Base-by-base conservation (phyloP, 2,329 filamentous ascomycete genomes). In the Zymoseptoria brevis region DNA sequence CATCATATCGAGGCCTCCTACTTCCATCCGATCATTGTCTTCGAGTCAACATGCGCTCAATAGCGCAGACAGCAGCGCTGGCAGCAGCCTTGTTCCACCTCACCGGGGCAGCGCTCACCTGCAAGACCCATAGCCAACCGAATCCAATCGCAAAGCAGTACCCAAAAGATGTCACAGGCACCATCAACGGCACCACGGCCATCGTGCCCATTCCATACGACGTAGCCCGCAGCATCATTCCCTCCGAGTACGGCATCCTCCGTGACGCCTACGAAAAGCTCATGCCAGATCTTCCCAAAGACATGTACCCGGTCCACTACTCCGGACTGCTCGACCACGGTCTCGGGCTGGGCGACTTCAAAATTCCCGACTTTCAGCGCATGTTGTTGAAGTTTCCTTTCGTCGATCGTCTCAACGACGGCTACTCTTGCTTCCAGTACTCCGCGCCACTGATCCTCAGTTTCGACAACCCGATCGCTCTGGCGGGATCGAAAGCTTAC, bases 141-240 rank as follows among this genome's bases (percentile, higher is more conserved):
- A 61, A 61, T 54, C 61, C 61, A 3, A 61, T 61, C 21, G 59
- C 56, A 19, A 55, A 56, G 21, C 49, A 57, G 4, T 54, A 58
- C 26, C 59, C 55, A 9, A 59, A 50, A 6, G 55, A 61, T 8
- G 55, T 60, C 24, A 63, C 61, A 9, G 61, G 61, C 24, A 63
- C 61, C 1, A 58, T 63, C 59, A 63, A 63, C 48, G 61, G 61
- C 21, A 63, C 61, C 6, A 59, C 59, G 19, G 61, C 55, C 30
- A 63, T 63, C 54, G 55, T 63, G 16, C 61, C 61, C n/a, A 60
- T 63, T 24, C 57, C 59, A 8, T 59, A 59, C 57, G 50, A 52
- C 1, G 55, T 59, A 11, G 61, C 61, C 8, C 57, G 61, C 7
- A 57, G 53, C 22, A 48, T 63, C 7, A 58, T 63, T 24, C 61